A percentile compares a stretch with the other conserved stretches of the same genome.
phyloP scores from a whole-genome alignment of 2,329 filamentous ascomycete genomes.

The Pezicula carpinea region DNA sequence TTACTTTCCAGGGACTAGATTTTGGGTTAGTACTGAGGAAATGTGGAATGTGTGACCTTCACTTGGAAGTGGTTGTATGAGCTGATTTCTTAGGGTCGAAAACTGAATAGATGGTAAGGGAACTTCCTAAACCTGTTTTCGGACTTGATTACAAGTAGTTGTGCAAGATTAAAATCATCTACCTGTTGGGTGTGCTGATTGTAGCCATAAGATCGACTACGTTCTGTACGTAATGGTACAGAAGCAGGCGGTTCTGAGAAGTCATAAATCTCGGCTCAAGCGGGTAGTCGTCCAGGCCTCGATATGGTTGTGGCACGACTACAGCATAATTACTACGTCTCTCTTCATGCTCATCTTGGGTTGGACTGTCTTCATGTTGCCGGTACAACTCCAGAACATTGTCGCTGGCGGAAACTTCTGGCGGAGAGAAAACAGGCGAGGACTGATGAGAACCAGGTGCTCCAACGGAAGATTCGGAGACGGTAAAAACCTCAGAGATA shows the following conservation, averaged over 20 bases:
- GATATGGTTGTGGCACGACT: not conserved
- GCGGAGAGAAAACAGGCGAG: not conserved
- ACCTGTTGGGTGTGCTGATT: not conserved
- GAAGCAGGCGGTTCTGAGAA: not conserved
- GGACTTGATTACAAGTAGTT: not conserved
- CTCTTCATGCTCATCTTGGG: not conserved
- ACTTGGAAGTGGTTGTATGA: no score
- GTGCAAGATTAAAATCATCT: not conserved
- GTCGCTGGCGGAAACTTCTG: not conserved
- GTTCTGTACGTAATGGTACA: slow-evolving; percentile 1
- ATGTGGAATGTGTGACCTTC: not conserved
- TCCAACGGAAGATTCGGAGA: not conserved
- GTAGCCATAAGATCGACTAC: not conserved
- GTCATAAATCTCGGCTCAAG: slow-evolving; percentile 1
- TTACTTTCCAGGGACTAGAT: slow-evolving; percentile 1
- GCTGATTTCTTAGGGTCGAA: no score
- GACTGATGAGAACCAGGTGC: not conserved
- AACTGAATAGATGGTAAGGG: no score
- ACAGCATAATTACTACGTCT: not conserved
- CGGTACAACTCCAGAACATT: no score
- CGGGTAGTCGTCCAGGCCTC: not conserved
- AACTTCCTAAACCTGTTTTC: not conserved
- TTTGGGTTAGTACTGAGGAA: not conserved
- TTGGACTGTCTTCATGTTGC: no score
- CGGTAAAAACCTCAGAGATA: no score